A percentile compares a stretch with the other conserved stretches of the same genome.
Conservation (phyloP, 2,329 filamentous ascomycete genomes). For the Colletotrichum tamarilloi region DNA sequence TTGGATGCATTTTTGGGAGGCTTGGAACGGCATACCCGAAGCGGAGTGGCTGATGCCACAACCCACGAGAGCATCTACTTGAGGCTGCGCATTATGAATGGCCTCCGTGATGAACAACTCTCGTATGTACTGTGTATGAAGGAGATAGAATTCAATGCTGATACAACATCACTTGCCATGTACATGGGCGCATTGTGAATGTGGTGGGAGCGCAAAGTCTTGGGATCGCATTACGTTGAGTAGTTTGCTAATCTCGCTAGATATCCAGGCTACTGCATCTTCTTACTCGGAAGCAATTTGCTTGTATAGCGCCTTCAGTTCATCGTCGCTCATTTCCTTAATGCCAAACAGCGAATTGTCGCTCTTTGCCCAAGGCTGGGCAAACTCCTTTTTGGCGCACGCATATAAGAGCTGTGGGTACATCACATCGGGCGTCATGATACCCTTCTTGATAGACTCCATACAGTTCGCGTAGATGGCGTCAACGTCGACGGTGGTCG, state of each 20-base stretch:
- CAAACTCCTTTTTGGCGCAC: slow-evolving; percentile 34
- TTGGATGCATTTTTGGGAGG: slow-evolving; percentile 34
- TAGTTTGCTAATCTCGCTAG: background rate
- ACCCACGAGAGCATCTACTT: slow-evolving; percentile 19
- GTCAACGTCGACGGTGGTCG: slow-evolving; percentile 32
- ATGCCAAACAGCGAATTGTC: slow-evolving; percentile 40
- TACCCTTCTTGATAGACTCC: slow-evolving; percentile 36
- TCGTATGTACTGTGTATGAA: slow-evolving; percentile 38
- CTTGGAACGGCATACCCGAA: slow-evolving; percentile 27
- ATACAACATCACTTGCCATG: slow-evolving; percentile 11
- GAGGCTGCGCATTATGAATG: slow-evolving; percentile 24
- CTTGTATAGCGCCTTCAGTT: slow-evolving; percentile 37
- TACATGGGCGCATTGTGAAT: background rate
- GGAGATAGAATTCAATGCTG: slow-evolving; percentile 35
- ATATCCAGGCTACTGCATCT: background rate
- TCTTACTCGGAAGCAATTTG: slow-evolving; percentile 20
- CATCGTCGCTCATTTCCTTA: slow-evolving; percentile 37
- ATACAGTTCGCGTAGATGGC: slow-evolving; percentile 36
- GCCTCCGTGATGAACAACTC: slow-evolving; percentile 24
- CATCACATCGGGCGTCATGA: slow-evolving; percentile 34
- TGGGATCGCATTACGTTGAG: too few relatives aligned
- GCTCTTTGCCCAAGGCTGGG: slow-evolving; percentile 30
- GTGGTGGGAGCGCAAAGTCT: background rate
- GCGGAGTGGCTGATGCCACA: slow-evolving; percentile 19
- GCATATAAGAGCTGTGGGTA: slow-evolving; percentile 36